Base-by-base conservation (phyloP, 495 filamentous ascomycete species). In the Endocarpon pusillum region DNA sequence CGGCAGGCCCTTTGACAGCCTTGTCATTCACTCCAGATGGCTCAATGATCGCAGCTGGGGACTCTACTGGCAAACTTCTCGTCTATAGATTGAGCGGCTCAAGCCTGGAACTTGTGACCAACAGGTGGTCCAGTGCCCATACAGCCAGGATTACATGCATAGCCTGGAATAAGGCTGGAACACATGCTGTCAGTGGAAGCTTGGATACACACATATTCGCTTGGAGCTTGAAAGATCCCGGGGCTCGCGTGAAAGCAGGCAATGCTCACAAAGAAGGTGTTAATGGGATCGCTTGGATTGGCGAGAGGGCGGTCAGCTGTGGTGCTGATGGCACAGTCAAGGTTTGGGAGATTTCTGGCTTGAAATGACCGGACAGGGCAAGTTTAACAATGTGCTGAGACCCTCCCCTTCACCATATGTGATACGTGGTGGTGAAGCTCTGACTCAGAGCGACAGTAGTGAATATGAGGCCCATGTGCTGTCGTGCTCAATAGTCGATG, bases 211-310 rank as follows among this genome's bases (percentile, higher is more conserved):
- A 92, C 43, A 69, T 97, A 26, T 81, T 79, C 45, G 75, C 92
- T 19, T 97, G 89, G 85, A 92, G 82, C 51, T 57, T 94, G 41
- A 62, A 69, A 29, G 78, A 81, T 40, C 87, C 84, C 0, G 83
- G 81, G 18, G 75, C 73, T 47, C 69, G 86, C 47, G 59, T 87
- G 34, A 84, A 82, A 53, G 71, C 71, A 23, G 51, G 66, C 19
- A 83, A 91, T 49, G 83, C 86, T 30, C 89, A 97, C 52, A 93
- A 94, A 58, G 89, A 94, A 37, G 89, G 89, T 2, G 82, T 97
- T 5, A 81, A 78, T 44, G 85, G 79, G 3, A 85, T 96, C 3
- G 68, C 61, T 6, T 97, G 89, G 91, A 66, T 81, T 12, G 68
- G 69, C 5, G 70, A 61, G 16, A 81, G 67, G 55, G 66, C 94